A percentile compares a stretch with the other conserved stretches of the same genome.
Evolutionary conservation across 352 stramenopile genomes (phyloP).

Genomic region (Achlya hypogyna): DNA sequence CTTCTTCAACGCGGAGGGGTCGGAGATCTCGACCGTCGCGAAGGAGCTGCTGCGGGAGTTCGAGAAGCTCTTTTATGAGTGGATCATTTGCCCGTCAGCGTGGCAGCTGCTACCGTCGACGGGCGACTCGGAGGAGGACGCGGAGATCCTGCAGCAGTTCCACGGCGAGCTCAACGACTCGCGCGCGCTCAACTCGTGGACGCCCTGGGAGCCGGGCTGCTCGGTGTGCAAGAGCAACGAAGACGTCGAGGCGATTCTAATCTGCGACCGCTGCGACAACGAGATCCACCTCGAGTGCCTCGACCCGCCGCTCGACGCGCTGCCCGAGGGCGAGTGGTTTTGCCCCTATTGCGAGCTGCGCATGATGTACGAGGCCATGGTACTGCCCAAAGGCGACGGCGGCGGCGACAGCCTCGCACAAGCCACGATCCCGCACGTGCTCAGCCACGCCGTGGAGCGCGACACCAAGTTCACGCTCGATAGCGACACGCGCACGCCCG

Average conservation of each 20-base stretch:
- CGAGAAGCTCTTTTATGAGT: constrained; percentile 84
- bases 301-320: constrained; percentile 50
- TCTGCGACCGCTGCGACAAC: constrained; percentile 82
- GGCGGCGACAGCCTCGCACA: not conserved
- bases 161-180: constrained; percentile 44
- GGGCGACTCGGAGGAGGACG: constrained; percentile 37
- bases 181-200: constrained; percentile 54
- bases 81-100: constrained; percentile 62
- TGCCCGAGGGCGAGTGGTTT: constrained; percentile 77
- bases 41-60: constrained; percentile 63
- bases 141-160: constrained; percentile 46
- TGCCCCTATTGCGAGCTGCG: constrained; percentile 59
- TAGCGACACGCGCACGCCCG: constrained; percentile 1
- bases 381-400: constrained; percentile 21
- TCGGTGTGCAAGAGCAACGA: constrained; percentile 58
- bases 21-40: constrained; percentile 69
- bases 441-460: constrained; percentile 35
- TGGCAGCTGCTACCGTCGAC: constrained; percentile 66
- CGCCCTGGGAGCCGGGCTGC: constrained; percentile 69
- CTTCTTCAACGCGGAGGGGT: constrained; percentile 70
- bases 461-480: constrained; percentile 65
- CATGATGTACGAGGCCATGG: constrained; percentile 36
- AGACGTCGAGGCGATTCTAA: constrained; percentile 64
- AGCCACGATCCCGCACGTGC: constrained; percentile 37
- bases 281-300: constrained; percentile 83